Conservation (phyloP, 129 eudicot genomes). For the Deinandra increscens region DNA sequence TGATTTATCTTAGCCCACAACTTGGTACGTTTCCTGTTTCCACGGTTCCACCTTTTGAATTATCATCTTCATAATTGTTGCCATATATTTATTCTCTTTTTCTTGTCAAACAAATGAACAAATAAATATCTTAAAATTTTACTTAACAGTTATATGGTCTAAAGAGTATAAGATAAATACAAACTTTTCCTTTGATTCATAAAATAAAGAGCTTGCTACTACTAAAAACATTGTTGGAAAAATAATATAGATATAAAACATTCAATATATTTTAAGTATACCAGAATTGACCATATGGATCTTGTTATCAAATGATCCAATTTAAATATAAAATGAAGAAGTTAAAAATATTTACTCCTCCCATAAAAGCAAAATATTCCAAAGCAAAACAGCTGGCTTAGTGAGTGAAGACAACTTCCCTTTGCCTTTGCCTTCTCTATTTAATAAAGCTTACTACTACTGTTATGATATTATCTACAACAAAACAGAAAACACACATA, state of each 20-base stretch:
- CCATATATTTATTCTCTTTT: no score
- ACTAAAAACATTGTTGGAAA: background rate
- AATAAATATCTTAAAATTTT: no score
- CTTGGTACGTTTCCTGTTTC: background rate
- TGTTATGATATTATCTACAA: background rate
- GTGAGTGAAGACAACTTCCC: slow-evolving; percentile 29
- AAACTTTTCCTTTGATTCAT: no score
- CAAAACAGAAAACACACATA: background rate
- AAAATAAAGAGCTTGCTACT: no score
- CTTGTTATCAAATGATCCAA: background rate
- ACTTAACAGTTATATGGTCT: no score
- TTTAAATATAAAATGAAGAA: background rate
- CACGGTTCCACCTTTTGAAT: background rate
- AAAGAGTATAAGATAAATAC: no score
- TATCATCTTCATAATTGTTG: background rate
- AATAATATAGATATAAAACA: background rate
- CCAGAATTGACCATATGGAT: slow-evolving; percentile 22
- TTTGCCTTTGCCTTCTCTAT: slow-evolving; percentile 26
- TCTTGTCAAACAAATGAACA: background rate
- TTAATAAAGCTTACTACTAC: slow-evolving; percentile 19
- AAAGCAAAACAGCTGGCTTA: slow-evolving; percentile 38
- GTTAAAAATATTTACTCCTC: background rate
- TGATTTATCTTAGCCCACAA: slow-evolving; percentile 18
- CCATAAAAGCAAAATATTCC: slow-evolving; percentile 13
- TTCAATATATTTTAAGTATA: background rate